Percentiles rank a stretch among this genome's conserved stretches.
Evolutionary conservation across 441 rosid genomes (phyloP).

Genomic region (Adansonia rubrostipa): DNA sequence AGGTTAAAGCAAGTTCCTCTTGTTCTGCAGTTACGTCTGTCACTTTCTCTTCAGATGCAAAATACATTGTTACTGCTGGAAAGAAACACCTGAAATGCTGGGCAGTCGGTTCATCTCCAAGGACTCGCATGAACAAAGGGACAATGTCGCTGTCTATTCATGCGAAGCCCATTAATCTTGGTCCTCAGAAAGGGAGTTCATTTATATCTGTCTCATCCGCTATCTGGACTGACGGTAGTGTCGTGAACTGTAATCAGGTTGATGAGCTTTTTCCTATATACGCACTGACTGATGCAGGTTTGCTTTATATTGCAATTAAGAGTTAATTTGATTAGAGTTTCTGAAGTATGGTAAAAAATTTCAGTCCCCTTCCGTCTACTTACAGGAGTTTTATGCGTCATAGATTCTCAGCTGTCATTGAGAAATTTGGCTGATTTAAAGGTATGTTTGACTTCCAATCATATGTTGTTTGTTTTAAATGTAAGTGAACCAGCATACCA

Average conservation of each 20-base stretch:
- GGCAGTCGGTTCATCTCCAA: conserved; percentile 62
- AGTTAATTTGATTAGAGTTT: conserved; percentile 29
- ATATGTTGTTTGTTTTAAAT: conserved; percentile 20
- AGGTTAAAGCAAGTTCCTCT: conserved; percentile 74
- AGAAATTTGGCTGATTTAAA: conserved; percentile 64
- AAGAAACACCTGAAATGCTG: conserved; percentile 80
- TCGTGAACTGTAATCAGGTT: conserved; percentile 37
- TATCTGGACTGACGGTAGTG: conserved; percentile 28
- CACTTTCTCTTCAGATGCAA: conserved; percentile 67
- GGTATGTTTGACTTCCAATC: conserved; percentile 42
- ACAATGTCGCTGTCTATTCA: conserved; percentile 43
- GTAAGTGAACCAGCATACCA: conserved; percentile 13
- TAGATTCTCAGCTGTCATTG: conserved; percentile 53
- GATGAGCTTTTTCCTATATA: conserved; percentile 47
- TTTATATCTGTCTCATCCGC: conserved; percentile 68
- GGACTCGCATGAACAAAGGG: conserved; percentile 54
- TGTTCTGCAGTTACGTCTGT: conserved; percentile 64
- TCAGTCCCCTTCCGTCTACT: conserved; percentile 26
- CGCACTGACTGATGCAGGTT: conserved; percentile 80
- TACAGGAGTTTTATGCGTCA: conserved; percentile 69
- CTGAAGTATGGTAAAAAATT: conserved; percentile 27
- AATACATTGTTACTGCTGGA: conserved; percentile 77
- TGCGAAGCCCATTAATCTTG: conserved; percentile 66
- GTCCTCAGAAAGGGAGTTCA: conserved; percentile 66
- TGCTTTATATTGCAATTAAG: conserved; percentile 29